Evolutionary conservation across 2,329 filamentous ascomycete genomes (phyloP), one percentile per base, ranked within the genome.

Genomic region (Didymella lethalis): DNA sequence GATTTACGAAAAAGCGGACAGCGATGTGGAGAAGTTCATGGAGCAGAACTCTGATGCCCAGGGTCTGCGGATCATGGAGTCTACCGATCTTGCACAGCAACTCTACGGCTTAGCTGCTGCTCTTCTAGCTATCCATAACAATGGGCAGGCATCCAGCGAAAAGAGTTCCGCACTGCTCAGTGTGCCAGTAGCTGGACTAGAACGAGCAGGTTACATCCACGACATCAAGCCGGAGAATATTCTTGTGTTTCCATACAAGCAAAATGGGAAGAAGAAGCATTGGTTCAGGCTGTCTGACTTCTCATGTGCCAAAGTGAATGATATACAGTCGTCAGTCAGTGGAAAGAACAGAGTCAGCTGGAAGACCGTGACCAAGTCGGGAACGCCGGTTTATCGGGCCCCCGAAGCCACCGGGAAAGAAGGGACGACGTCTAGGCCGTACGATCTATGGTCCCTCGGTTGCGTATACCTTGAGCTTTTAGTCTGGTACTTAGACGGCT

Each of bases 1-100:
- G 61, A 57, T 64, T 1, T 64, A 59, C 45, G 61, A 64, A 41
- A 58, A 54, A 20, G 61, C 61, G 1, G 48, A 56, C 4, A 12
- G 45, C 28, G 20, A 64, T 18, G 23, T 62, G 0, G 53, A 61
- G 23, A 14, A 36, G 4, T 49, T 58, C 18, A 58, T 53, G 55
- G 4, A 12, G 11, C 14, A 7, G 2, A 2, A 58, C 8, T 1
- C 7, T 7, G 11, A 44, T 10, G 11, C 55, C 6, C 25, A 12
- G 3, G 1, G 7, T 6, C 14, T 48, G 0, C 1, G 7, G 2
- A n/a, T 7, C 1, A 1, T 58, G 29, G 7, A 0, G 0, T 4
- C 44, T 11, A 3, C 10, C 0, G 29, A 58, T 34, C 38, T 58
- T 0, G 55, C 55, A 2, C 55, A 58, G 5, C 55, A 58, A 7